Percentiles rank a stretch among this genome's conserved stretches.
Conservation (phyloP, 345 rosid species). For the Populus alba region DNA sequence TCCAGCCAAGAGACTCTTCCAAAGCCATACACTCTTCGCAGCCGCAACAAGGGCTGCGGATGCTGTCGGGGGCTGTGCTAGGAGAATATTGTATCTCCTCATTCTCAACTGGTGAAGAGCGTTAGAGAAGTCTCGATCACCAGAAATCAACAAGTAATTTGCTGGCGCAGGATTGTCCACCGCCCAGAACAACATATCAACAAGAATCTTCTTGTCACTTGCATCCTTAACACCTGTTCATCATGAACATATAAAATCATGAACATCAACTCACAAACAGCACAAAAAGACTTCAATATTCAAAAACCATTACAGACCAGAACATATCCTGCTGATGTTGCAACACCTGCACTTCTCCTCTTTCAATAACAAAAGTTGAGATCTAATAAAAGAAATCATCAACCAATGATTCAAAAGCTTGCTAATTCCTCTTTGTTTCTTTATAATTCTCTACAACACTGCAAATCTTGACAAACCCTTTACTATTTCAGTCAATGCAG, state of each 20-base stretch:
- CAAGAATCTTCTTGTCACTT: slow-evolving; percentile 91
- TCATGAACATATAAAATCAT: neutral
- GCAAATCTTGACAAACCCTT: neutral
- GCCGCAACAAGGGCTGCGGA: slow-evolving; percentile 77
- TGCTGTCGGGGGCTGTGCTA: slow-evolving; percentile 76
- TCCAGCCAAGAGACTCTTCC: slow-evolving; percentile 71
- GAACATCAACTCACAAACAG: neutral
- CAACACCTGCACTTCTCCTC: neutral
- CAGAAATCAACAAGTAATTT: slow-evolving; percentile 77
- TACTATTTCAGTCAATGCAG: neutral
- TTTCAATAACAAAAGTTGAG: neutral
- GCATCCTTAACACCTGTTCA: slow-evolving; percentile 86
- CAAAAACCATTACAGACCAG: neutral
- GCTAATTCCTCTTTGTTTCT: neutral
- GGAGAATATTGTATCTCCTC: slow-evolving; percentile 85
- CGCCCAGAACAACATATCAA: slow-evolving; percentile 91
- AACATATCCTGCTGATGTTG: neutral
- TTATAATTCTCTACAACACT: neutral
- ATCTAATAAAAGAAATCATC: neutral
- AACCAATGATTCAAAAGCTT: neutral
- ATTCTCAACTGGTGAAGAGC: slow-evolving; percentile 88
- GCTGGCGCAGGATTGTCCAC: slow-evolving; percentile 92
- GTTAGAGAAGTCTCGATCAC: slow-evolving; percentile 86
- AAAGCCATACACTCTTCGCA: slow-evolving; percentile 82
- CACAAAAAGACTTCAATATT: neutral